Conservation (phyloP, 768 basidiomycete genomes). For the Royoungia palumana region DNA sequence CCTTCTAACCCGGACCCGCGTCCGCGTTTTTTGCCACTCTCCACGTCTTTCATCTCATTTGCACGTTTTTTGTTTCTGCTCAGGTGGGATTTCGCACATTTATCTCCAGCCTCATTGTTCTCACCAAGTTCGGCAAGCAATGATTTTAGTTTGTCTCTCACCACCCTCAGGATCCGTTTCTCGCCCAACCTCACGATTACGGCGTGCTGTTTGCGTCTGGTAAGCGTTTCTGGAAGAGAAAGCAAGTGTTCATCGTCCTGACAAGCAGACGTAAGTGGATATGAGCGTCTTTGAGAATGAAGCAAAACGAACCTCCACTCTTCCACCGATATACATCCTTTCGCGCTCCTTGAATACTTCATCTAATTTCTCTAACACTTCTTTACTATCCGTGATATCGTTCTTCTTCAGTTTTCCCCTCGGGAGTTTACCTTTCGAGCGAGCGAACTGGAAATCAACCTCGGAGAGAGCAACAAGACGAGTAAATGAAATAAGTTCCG, state of each 20-base stretch:
- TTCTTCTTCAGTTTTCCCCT: conserved; percentile 48
- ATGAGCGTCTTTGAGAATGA: background rate
- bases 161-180: conserved; percentile 56
- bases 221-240: conserved; percentile 19
- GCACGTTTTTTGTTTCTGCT: background rate
- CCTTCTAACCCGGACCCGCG: background rate
- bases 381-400: conserved; percentile 3
- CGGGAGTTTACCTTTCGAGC: conserved; percentile 66
- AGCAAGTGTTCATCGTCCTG: conserved; percentile 53
- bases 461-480: conserved; percentile 56
- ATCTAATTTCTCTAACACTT: conserved; percentile 44
- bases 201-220: conserved; percentile 55
- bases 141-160: conserved; percentile 17
- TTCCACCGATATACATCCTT: conserved; percentile 37
- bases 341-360: conserved; percentile 48
- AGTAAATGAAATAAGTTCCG: conserved; percentile 64
- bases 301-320: conserved; percentile 40
- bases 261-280: background rate
- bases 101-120: background rate
- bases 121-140: conserved; percentile 5
- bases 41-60: background rate
- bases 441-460: conserved; percentile 57
- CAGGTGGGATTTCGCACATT: conserved; percentile 1
- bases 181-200: conserved; percentile 76
- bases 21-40: conserved; percentile 17